Base-by-base conservation (phyloP, 2,329 filamentous ascomycete species). In the Penicillium fuscoglaucum region DNA sequence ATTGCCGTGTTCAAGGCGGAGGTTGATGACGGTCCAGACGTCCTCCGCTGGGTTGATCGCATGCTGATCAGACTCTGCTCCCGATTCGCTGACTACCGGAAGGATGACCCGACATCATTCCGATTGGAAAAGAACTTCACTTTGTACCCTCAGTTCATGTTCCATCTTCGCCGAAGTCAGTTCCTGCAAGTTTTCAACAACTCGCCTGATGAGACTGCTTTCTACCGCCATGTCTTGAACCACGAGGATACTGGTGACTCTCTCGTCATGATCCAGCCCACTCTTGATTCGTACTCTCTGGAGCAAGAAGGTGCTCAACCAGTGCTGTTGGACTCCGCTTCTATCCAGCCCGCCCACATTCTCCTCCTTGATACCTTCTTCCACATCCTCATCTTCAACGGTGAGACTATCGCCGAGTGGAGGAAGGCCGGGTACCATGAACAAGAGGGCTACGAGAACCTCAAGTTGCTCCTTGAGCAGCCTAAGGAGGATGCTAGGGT, bases 121-220 rank as follows among this genome's bases (percentile, higher is more conserved):
- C 87, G 92, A 37, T 79, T 96, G 62, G 95, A 99, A 78, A 97
- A 97, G 86, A 99, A 99, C 81, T 99, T 99, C 73, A 98, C 93
- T 0, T 84, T 99, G 17, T 99, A 99, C 72, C 95, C 95, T 28
- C 95, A 99, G 74, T 99, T 99, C 79, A 99, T 99, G 95, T 99
- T 99, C 83, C 95, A 99, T 76, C 84, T 99, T 61, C 90, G 95
- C 68, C 87, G 95, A 76, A 96, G 92, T 77, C 95, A 98, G 76
- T 99, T 99, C 82, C 78, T 99, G 64, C 95, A 99, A 73, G 93
- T 99, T 57, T 99, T 99, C 85, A 99, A 99, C 82, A 99, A 98
- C 77, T 98, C 93, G 0, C 95, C 95, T 8, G 95, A 99, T 69
- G 95, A 99, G 78, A 99, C 95, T 26, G 95, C 95, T n/a, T 99